phyloP scores from a whole-genome alignment of 805 yeast species.

The Myxozyma udenii region DNA sequence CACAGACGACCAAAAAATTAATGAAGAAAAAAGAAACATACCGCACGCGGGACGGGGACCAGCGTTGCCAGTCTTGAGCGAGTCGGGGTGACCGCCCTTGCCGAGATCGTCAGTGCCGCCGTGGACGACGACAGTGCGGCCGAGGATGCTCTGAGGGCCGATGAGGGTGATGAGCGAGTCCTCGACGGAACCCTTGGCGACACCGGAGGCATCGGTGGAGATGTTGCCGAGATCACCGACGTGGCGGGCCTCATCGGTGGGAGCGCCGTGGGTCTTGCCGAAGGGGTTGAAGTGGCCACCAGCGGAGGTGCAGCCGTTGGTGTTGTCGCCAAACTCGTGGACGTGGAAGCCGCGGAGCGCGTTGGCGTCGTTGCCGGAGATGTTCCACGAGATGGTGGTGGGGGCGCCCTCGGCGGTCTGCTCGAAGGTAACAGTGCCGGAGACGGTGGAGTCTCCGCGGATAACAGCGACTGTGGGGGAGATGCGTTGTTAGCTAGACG shows the following conservation, averaged over 20 bases:
- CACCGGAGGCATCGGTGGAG: slow-evolving; percentile 79
- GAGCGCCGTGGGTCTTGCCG: slow-evolving; percentile 86
- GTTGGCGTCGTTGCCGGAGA: slow-evolving; percentile 82
- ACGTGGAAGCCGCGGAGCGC: slow-evolving; percentile 96
- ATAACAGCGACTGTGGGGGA: slow-evolving; percentile 73
- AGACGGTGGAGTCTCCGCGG: slow-evolving; percentile 89
- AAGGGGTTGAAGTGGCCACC: slow-evolving; percentile 97
- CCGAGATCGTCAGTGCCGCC: slow-evolving; percentile 87
- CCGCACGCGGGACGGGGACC: slow-evolving; percentile 96
- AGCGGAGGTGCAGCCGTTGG: slow-evolving; percentile 98
- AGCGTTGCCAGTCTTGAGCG: slow-evolving; percentile 89
- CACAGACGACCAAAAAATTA: neutral
- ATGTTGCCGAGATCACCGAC: slow-evolving; percentile 97
- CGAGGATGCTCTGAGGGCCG: slow-evolving; percentile 84
- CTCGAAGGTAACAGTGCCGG: slow-evolving; percentile 84
- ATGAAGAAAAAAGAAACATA: slow-evolving; percentile 41
- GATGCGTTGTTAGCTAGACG: neutral
- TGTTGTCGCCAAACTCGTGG: slow-evolving; percentile 97
- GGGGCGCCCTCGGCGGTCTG: slow-evolving; percentile 77
- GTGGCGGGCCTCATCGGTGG: slow-evolving; percentile 72
- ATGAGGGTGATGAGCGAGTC: slow-evolving; percentile 75
- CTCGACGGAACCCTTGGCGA: slow-evolving; percentile 83
- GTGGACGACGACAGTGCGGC: slow-evolving; percentile 87
- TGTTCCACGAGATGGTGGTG: slow-evolving; percentile 83
- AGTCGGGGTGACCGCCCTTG: slow-evolving; percentile 83